Conservation (phyloP, 192 early-diverging fungal species). For the Backusella westeae region DNA sequence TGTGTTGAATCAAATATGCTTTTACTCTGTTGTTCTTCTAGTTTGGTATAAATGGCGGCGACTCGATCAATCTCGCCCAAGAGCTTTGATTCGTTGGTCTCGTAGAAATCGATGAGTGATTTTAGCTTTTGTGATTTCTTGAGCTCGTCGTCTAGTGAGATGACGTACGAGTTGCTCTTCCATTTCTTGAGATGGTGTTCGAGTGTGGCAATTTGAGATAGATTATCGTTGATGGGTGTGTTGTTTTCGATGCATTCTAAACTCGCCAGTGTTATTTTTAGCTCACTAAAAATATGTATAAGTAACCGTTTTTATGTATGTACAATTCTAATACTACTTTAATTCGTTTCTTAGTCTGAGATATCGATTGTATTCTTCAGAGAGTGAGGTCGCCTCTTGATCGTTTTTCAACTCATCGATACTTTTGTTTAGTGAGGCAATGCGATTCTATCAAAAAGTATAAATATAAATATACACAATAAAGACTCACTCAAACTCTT, state of each 20-base stretch:
- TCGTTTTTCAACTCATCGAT: constrained; percentile 8
- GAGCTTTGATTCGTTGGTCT: constrained; percentile 54
- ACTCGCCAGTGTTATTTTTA: neutral
- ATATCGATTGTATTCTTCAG: constrained; percentile 9
- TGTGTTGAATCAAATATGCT: constrained; percentile 74
- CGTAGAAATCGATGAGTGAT: constrained; percentile 17
- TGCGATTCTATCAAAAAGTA: neutral
- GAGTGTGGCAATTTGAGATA: neutral
- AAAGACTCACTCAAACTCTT: neutral
- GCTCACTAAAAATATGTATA: neutral
- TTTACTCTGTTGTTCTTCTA: constrained; percentile 82
- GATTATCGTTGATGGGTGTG: neutral
- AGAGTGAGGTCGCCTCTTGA: constrained; percentile 15
- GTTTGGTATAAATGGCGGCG: constrained; percentile 65
- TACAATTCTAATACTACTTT: neutral
- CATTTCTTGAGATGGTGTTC: constrained; percentile 4
- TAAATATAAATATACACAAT: too few relatives aligned
- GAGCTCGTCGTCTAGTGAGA: neutral
- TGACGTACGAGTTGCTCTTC: neutral
- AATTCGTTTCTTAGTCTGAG: neutral
- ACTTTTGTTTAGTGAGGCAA: constrained; percentile 1
- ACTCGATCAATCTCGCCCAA: constrained; percentile 65
- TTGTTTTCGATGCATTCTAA: neutral
- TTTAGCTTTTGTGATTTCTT: constrained; percentile 10
- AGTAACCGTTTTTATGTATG: neutral